These are phyloP conservation scores for Colletotrichum spinosum DNA, from an alignment of 2,329 filamentous ascomycete species.

Conservation along the genomic window DNA sequence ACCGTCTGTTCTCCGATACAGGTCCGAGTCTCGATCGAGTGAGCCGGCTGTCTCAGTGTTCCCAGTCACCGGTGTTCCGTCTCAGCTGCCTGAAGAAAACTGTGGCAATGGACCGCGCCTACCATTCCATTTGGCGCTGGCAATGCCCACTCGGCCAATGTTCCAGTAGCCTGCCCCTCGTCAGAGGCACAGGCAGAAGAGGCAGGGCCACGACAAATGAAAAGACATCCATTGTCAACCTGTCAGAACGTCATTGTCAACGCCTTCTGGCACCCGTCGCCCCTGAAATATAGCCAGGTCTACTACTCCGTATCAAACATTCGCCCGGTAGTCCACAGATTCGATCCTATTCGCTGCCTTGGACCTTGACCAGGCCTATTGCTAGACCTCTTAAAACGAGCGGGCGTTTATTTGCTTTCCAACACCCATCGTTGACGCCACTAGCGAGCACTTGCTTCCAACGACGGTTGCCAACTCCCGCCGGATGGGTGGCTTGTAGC, in stretches of 20 bases:
- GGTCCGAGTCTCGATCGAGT: constrained; percentile 9
- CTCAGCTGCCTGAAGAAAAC: constrained; percentile 21
- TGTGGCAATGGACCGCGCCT: not conserved
- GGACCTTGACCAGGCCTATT: constrained; percentile 12
- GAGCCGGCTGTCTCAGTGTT: not conserved
- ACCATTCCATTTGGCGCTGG: not conserved
- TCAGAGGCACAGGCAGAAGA: not conserved
- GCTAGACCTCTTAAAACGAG: constrained; percentile 10
- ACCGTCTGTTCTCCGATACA: not conserved
- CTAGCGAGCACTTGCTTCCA: constrained; percentile 24
- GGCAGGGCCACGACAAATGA: constrained; percentile 11
- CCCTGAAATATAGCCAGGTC: constrained; percentile 15
- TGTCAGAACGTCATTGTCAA: constrained; percentile 14
- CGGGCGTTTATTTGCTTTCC: constrained; percentile 15
- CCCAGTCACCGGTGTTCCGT: constrained; percentile 8
- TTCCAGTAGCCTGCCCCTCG: not conserved
- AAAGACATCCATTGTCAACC: constrained; percentile 8
- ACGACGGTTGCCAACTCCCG: not conserved
- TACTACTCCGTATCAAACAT: not conserved
- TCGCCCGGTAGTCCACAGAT: not conserved
- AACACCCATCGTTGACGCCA: constrained; percentile 24
- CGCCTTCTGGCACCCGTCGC: constrained; percentile 6
- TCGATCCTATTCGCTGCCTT: constrained; percentile 14
- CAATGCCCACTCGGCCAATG: constrained; percentile 14
- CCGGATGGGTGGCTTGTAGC: constrained; percentile 2